Conservation (phyloP, 148 eudicot species). For the Pouteria glomerata region DNA sequence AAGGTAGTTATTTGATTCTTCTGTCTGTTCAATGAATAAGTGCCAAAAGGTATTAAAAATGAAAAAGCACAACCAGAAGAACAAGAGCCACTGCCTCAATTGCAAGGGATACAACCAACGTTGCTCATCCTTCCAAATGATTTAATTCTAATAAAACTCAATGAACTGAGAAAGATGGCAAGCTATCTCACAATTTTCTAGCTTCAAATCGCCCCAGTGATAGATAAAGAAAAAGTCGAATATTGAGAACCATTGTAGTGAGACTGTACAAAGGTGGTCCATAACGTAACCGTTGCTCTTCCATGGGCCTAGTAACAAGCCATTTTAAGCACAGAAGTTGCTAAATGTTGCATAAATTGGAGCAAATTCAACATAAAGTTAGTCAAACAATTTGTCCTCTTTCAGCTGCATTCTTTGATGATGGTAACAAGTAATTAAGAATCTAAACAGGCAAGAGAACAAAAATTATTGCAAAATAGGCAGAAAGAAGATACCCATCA, state of each 20-base stretch:
- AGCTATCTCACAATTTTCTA: conserved; percentile 60
- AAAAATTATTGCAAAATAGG: background rate
- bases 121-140: background rate
- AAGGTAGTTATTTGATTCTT: conserved; percentile 44
- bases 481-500: conserved; percentile 59
- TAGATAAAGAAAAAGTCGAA: conserved; percentile 61
- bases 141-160: background rate
- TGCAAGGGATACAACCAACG: conserved; percentile 1
- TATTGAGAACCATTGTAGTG: conserved; percentile 66
- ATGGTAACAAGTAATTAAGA: conserved; percentile 1
- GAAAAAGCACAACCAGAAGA: background rate
- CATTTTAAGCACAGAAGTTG: conserved; percentile 7
- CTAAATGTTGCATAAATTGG: background rate
- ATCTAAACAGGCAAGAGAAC: background rate
- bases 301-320: conserved; percentile 76
- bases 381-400: background rate
- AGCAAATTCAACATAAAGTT: background rate
- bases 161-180: conserved; percentile 13
- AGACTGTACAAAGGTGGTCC: conserved; percentile 97
- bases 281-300: conserved; percentile 93
- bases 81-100: conserved; percentile 1
- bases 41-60: conserved; percentile 1
- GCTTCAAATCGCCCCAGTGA: conserved; percentile 57
- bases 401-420: background rate
- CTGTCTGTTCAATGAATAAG: conserved; percentile 38